phyloP scores from a whole-genome alignment of 2,329 filamentous ascomycete species.

The Sclerotinia minor region DNA sequence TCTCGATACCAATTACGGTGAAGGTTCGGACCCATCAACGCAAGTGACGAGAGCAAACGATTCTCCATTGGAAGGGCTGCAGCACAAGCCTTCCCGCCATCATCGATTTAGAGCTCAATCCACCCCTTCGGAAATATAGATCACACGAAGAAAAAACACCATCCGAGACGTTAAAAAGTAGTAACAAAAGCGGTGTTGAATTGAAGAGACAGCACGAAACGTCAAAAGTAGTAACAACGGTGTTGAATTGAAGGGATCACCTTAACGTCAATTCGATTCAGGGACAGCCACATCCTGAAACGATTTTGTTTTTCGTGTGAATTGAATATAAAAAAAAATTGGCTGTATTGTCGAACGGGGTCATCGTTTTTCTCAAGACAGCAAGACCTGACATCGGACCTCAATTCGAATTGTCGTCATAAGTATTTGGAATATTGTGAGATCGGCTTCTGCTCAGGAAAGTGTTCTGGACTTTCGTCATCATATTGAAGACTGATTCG shows the following conservation, averaged over 20 bases:
- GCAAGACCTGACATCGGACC: not conserved
- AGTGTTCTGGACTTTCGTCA: not conserved
- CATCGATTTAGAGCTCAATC: conserved; percentile 20
- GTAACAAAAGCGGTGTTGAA: conserved; percentile 17
- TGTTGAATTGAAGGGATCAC: not conserved
- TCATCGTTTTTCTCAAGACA: not conserved
- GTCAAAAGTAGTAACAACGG: too few species aligned
- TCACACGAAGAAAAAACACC: conserved; percentile 30
- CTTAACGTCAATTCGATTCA: not conserved
- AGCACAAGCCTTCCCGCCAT: conserved; percentile 22
- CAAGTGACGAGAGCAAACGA: not conserved
- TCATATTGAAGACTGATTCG: not conserved
- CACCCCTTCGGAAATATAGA: conserved; percentile 31
- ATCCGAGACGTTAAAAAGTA: conserved; percentile 11
- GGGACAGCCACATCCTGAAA: not conserved
- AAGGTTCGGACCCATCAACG: not conserved
- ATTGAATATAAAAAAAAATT: not conserved
- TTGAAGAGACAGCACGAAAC: too few species aligned
- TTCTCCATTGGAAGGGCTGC: conserved; percentile 26
- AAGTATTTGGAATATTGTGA: conserved; percentile 8
- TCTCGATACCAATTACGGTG: not conserved
- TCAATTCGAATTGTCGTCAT: not conserved
- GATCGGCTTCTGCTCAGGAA: not conserved
- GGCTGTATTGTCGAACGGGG: not conserved
- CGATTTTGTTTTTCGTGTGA: not conserved